These are phyloP conservation scores for Paramecium biaurelia DNA, from an alignment of 73 alveolate genomes.

Conservation along the genomic window DNA sequence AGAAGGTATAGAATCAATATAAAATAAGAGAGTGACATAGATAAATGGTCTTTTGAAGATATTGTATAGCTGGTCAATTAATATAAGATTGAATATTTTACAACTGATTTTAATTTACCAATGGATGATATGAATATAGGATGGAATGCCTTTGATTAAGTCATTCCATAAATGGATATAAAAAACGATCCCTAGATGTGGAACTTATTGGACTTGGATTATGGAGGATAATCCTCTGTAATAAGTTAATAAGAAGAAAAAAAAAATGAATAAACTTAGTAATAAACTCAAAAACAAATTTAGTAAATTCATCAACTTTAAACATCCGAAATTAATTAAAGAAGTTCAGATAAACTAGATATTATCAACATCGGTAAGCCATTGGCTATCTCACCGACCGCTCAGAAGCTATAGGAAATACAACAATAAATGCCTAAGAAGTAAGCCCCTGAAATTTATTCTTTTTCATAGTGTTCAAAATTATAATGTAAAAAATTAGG, in stretches of 20 bases:
- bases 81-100: constrained; percentile 2
- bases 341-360: neutral
- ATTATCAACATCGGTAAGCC: neutral
- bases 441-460: neutral
- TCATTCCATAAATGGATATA: neutral
- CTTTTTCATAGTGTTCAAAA: neutral
- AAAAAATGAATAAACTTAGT: neutral
- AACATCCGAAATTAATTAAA: neutral
- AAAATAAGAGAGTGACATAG: constrained; percentile 20
- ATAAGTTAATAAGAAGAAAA: neutral
- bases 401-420: neutral
- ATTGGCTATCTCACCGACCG: neutral
- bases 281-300: neutral
- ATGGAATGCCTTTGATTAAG: constrained; percentile 33
- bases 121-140: neutral
- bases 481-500: constrained; percentile 37
- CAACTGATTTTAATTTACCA: neutral
- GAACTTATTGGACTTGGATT: neutral
- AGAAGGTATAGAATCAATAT: neutral
- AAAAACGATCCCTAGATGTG: neutral
- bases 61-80: neutral
- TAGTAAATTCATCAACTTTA: neutral
- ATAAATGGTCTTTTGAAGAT: constrained; percentile 36
- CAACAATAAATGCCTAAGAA: neutral
- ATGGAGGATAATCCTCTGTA: neutral